Conservation (phyloP, 352 stramenopile genomes). For the Pythium aquatile region DNA sequence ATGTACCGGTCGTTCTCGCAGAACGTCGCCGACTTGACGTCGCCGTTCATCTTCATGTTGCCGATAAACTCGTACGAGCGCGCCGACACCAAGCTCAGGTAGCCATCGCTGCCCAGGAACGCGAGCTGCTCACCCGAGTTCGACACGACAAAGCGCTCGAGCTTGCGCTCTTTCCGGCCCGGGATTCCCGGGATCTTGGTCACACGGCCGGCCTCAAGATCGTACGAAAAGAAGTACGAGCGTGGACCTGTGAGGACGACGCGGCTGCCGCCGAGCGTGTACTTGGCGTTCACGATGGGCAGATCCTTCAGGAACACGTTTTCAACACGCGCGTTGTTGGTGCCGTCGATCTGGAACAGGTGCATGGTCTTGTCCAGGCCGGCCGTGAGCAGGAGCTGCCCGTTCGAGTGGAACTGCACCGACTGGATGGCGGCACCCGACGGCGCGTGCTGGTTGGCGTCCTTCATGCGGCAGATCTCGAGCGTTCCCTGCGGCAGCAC, state of each 20-base stretch:
- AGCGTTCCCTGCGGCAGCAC: slow-evolving; percentile 60
- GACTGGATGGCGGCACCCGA: slow-evolving; percentile 85
- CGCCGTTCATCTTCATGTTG: slow-evolving; percentile 97
- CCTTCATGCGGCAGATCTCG: slow-evolving; percentile 81
- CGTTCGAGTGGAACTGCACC: slow-evolving; percentile 89
- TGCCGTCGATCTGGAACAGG: slow-evolving; percentile 92
- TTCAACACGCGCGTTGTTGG: slow-evolving; percentile 85
- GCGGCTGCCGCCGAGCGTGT: slow-evolving; percentile 71
- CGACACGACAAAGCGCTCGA: slow-evolving; percentile 91
- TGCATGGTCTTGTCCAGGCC: slow-evolving; percentile 93
- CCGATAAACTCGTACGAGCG: slow-evolving; percentile 93
- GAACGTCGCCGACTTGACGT: slow-evolving; percentile 88
- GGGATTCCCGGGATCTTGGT: slow-evolving; percentile 89
- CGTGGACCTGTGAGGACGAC: slow-evolving; percentile 92
- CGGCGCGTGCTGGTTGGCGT: slow-evolving; percentile 89
- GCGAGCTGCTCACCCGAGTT: slow-evolving; percentile 88
- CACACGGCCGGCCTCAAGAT: slow-evolving; percentile 91
- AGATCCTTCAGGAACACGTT: slow-evolving; percentile 90
- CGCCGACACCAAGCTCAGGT: slow-evolving; percentile 92
- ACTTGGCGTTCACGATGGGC: slow-evolving; percentile 86
- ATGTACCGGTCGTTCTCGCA: slow-evolving; percentile 91
- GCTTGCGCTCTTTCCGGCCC: slow-evolving; percentile 89
- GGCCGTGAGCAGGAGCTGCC: slow-evolving; percentile 86
- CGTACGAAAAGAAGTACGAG: slow-evolving; percentile 97
- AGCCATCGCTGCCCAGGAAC: slow-evolving; percentile 95